Base-by-base conservation (phyloP, 805 yeast genomes). In the Candida corydali region DNA sequence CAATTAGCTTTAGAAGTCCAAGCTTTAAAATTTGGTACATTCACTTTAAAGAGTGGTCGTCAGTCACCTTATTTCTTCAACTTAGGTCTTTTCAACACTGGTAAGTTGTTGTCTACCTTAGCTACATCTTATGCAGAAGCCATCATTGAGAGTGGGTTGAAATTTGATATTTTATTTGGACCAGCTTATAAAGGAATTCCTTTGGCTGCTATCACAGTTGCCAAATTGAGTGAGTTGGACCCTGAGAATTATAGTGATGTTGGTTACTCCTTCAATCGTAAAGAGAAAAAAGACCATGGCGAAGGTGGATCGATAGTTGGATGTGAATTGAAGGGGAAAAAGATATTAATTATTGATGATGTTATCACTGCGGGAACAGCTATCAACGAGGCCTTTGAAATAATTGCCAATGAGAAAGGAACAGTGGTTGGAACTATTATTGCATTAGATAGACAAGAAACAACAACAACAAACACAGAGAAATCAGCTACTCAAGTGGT, bases 291-390 rank as follows among this genome's bases (percentile, higher is more conserved):
- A 65, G 96, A 89, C 57, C 98, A 91, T 57, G 98, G 98, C 39
- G 98, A 91, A 67, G 98, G 98, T 48, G 98, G 98, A 10, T 76
- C 76, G 39, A 85, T 91, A 50, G 98, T 93, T 28, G 98, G 98
- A 25, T 78, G 84, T 31, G 61, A 77, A 5, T 73, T 91, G 50
- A 72, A 73, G 42, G 84, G 75, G 33, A 83, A 89, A 60, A 73
- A 73, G 42, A 77, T 91, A 17, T 67, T 93, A 51, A 86, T 93
- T 51, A 87, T 91, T 43, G 98, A 93, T 61, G 98, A 91, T 54
- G 97, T 93, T 29, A 89, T 91, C 81, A 91, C 98, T 42, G 98
- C 98, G 1, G 98, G 98, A 27, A 93, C 98, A 41, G 98, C 98
- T 34, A 88, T 89, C 57, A 84, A 84, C 51, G 98, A 93, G 65